Evolutionary conservation across 164 flowering plant species (phyloP).

Genomic region (Umbilicus rupestris): DNA sequence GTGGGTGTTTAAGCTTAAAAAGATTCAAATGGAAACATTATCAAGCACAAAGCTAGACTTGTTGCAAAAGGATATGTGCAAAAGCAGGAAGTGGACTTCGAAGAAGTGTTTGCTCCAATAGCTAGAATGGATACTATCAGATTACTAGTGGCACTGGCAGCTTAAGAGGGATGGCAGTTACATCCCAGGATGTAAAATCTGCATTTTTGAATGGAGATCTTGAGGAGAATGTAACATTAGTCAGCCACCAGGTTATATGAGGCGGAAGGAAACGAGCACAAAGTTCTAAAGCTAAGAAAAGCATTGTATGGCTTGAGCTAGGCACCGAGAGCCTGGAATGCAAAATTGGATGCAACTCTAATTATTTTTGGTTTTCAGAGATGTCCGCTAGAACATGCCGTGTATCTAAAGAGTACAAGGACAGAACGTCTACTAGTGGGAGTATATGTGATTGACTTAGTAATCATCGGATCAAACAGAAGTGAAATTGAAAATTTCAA

Average conservation of each 20-base stretch:
- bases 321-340: neutral
- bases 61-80: slow-evolving; percentile 12
- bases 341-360: slow-evolving; percentile 1
- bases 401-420: no score
- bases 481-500: no score
- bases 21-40: neutral
- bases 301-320: slow-evolving; percentile 3
- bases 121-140: neutral
- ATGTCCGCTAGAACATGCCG: no score
- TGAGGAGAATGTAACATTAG: neutral
- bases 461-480: no score
- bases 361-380: no score
- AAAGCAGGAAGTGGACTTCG: slow-evolving; percentile 1
- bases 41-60: slow-evolving; percentile 8
- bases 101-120: slow-evolving; percentile 8
- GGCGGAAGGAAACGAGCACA: neutral
- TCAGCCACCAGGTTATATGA: neutral
- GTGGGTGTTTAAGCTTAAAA: no score
- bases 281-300: neutral
- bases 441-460: no score
- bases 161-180: neutral
- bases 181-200: neutral
- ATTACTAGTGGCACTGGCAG: neutral
- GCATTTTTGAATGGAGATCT: neutral
- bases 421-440: no score